These are phyloP conservation scores for Coemansia pectinata DNA, from an alignment of 192 early-diverging fungal species.

Conservation along the genomic window DNA sequence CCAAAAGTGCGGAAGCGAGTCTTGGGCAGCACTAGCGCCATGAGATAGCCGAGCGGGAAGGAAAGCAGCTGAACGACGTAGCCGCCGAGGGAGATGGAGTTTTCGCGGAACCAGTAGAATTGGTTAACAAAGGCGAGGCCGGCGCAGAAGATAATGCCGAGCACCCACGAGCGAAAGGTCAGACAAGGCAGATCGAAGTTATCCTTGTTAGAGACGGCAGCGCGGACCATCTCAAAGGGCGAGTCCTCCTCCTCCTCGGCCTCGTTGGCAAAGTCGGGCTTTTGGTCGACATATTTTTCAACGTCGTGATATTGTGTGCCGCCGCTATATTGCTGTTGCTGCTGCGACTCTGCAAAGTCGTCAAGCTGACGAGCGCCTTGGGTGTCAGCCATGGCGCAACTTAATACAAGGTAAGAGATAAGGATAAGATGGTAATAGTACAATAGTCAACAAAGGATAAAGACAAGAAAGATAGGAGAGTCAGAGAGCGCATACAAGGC, in stretches of 20 bases:
- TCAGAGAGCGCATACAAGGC: neutral
- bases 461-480: neutral
- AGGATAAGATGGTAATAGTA: slow-evolving; percentile 2
- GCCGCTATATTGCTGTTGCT: neutral
- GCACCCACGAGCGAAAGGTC: slow-evolving; percentile 75
- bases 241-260: slow-evolving; percentile 42
- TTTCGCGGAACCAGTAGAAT: slow-evolving; percentile 87
- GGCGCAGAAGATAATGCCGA: slow-evolving; percentile 67
- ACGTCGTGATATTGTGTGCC: neutral
- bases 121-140: slow-evolving; percentile 73
- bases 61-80: slow-evolving; percentile 74
- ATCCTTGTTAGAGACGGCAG: slow-evolving; percentile 70
- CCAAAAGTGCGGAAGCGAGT: slow-evolving; percentile 57
- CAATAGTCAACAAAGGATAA: neutral
- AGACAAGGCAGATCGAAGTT: slow-evolving; percentile 63
- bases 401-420: neutral
- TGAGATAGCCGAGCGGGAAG: slow-evolving; percentile 70
- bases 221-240: slow-evolving; percentile 73
- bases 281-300: slow-evolving; percentile 3
- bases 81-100: slow-evolving; percentile 67
- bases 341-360: neutral
- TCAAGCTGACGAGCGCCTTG: slow-evolving; percentile 6
- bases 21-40: slow-evolving; percentile 64
- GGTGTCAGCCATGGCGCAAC: neutral
- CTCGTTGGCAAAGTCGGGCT: slow-evolving; percentile 5